Conservation (phyloP, 768 basidiomycete genomes). For the Tricholoma bakamatsutake region DNA sequence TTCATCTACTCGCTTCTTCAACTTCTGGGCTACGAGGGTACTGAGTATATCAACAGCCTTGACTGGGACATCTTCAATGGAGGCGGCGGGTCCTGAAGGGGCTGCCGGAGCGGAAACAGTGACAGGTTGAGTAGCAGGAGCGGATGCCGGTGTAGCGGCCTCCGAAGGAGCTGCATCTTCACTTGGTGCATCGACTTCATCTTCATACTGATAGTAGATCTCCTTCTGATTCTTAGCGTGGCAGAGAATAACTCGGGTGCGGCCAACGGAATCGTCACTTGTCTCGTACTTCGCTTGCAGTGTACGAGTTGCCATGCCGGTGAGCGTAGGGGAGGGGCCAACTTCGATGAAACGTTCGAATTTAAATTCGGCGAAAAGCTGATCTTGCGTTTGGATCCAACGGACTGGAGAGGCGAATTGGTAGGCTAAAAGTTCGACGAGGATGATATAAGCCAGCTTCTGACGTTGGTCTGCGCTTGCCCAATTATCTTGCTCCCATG, state of each 20-base stretch:
- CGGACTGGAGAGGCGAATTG: slow-evolving; percentile 98
- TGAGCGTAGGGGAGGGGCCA: slow-evolving; percentile 93
- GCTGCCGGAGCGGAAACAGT: slow-evolving; percentile 38
- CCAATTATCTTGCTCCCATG: slow-evolving; percentile 94
- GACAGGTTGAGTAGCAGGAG: slow-evolving; percentile 34
- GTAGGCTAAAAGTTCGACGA: slow-evolving; percentile 95
- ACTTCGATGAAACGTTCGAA: slow-evolving; percentile 96
- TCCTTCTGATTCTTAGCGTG: slow-evolving; percentile 95
- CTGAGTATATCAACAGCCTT: slow-evolving; percentile 86
- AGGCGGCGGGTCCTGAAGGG: slow-evolving; percentile 57
- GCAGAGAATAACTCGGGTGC: slow-evolving; percentile 77
- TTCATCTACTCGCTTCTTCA: slow-evolving; percentile 92
- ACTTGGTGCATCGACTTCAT: slow-evolving; percentile 51
- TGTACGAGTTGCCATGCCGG: slow-evolving; percentile 89
- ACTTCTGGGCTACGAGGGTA: slow-evolving; percentile 91
- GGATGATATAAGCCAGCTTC: slow-evolving; percentile 90
- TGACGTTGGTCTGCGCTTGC: slow-evolving; percentile 75
- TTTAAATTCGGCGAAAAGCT: slow-evolving; percentile 77
- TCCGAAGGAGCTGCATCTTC: slow-evolving; percentile 32
- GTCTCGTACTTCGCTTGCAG: slow-evolving; percentile 92
- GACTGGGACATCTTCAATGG: slow-evolving; percentile 86
- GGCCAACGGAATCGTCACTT: slow-evolving; percentile 79
- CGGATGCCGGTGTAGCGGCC: slow-evolving; percentile 27
- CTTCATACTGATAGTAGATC: slow-evolving; percentile 97
- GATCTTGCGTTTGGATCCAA: slow-evolving; percentile 99